phyloP scores from a whole-genome alignment of 2,329 filamentous ascomycete species.

The Ophiostoma tasmaniense region DNA sequence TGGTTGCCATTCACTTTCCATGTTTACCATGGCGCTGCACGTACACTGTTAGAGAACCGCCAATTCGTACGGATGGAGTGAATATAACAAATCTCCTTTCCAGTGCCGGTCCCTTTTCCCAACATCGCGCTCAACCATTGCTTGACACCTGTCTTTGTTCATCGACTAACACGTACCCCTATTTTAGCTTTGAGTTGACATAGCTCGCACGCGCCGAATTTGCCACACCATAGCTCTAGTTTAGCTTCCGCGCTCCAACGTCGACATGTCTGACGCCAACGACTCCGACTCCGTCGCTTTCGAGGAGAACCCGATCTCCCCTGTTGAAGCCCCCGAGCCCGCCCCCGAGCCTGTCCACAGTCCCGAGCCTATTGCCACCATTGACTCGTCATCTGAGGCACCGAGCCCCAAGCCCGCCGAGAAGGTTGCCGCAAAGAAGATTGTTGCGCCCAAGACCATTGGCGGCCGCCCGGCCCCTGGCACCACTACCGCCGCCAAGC shows the following conservation, averaged over 20 bases:
- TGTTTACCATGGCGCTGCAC: not conserved
- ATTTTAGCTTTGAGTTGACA: not conserved
- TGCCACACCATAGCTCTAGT: conserved; percentile 1
- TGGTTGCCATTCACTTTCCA: not conserved
- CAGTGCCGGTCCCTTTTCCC: not conserved
- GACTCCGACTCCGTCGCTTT: conserved; percentile 26
- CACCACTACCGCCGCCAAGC: conserved; percentile 21
- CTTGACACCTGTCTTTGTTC: not conserved
- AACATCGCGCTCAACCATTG: not conserved
- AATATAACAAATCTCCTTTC: not conserved
- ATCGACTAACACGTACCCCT: conserved; percentile 1
- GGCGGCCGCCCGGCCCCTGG: not conserved
- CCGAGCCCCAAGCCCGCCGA: conserved; percentile 18
- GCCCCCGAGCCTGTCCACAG: conserved; percentile 10
- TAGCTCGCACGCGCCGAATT: not conserved
- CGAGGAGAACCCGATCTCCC: conserved; percentile 21
- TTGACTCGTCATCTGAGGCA: conserved; percentile 16
- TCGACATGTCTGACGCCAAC: conserved; percentile 30
- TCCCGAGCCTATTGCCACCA: conserved; percentile 18
- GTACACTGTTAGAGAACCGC: not conserved
- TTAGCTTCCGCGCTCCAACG: not conserved
- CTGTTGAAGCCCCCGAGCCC: conserved; percentile 16
- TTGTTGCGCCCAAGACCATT: conserved; percentile 22
- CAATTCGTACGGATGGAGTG: not conserved
- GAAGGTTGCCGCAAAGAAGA: conserved; percentile 19